Conservation (phyloP, 1,139 yeast genomes). For the Suhomyces ambrosiae region DNA sequence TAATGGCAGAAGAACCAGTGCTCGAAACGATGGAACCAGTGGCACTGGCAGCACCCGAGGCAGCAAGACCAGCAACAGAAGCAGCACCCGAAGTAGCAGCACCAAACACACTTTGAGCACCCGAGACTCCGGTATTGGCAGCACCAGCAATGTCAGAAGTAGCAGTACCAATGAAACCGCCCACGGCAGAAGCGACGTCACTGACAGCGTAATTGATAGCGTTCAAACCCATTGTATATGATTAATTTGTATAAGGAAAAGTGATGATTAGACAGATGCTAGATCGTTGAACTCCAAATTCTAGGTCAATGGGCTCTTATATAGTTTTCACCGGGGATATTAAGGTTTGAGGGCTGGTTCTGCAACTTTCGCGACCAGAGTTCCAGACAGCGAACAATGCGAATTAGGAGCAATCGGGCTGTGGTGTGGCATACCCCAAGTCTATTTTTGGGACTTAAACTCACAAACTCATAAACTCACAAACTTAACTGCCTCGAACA, state of each 20-base stretch:
- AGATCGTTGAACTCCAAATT: too few species aligned
- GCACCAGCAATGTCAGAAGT: slow-evolving; percentile 15
- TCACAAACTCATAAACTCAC: too few species aligned
- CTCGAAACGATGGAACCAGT: not conserved
- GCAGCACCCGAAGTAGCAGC: slow-evolving; percentile 8
- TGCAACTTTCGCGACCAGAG: slow-evolving; percentile 1
- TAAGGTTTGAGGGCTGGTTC: slow-evolving; percentile 4
- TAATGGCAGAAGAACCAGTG: slow-evolving; percentile 3
- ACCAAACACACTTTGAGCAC: slow-evolving; percentile 18
- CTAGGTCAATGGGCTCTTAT: not conserved
- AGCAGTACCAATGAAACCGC: slow-evolving; percentile 13
- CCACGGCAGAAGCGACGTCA: slow-evolving; percentile 14
- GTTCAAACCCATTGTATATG: slow-evolving; percentile 16
- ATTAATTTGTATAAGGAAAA: not conserved
- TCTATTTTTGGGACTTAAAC: slow-evolving; percentile 1
- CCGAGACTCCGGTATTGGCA: slow-evolving; percentile 15
- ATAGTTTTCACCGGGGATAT: not conserved
- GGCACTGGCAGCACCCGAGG: slow-evolving; percentile 10
- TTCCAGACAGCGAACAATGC: slow-evolving; percentile 1
- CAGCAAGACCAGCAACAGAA: slow-evolving; percentile 9
- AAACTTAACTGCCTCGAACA: too few species aligned
- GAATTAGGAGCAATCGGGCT: slow-evolving; percentile 1
- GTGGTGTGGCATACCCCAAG: too few species aligned
- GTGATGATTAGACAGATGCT: not conserved
- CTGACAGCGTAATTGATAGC: slow-evolving; percentile 22